These are phyloP conservation scores for Lentithecium fluviatile DNA, from an alignment of 495 filamentous ascomycete genomes.

Conservation along the genomic window DNA sequence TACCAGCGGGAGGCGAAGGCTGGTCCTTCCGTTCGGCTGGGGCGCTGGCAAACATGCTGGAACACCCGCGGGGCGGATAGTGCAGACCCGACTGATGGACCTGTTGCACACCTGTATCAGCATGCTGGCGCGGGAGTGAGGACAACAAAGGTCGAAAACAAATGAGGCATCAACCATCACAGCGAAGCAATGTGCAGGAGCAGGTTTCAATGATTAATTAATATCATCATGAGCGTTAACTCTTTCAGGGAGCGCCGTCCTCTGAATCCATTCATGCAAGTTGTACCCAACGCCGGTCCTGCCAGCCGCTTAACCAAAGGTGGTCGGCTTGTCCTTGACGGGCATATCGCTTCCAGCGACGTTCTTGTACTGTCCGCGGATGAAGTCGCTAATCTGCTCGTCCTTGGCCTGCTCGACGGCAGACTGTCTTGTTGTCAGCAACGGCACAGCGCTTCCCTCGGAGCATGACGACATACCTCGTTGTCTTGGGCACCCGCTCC, in stretches of 20 bases:
- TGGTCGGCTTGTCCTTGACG: slow-evolving; percentile 61
- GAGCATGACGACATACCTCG: slow-evolving; percentile 44
- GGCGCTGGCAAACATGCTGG: slow-evolving; percentile 39
- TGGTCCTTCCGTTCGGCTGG: slow-evolving; percentile 49
- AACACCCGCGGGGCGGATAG: slow-evolving; percentile 5
- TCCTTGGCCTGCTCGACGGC: slow-evolving; percentile 75
- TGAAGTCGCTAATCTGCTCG: slow-evolving; percentile 53
- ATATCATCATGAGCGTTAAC: too few species aligned
- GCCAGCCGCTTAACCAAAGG: slow-evolving; percentile 34
- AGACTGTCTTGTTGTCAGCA: slow-evolving; percentile 35
- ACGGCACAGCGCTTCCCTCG: neutral
- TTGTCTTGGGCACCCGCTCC: slow-evolving; percentile 65
- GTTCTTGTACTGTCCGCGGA: slow-evolving; percentile 62
- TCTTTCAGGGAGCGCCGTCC: too few species aligned
- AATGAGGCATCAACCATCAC: neutral
- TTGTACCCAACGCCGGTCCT: too few species aligned
- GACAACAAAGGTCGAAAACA: neutral
- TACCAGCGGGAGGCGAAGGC: slow-evolving; percentile 35
- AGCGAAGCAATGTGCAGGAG: too few species aligned
- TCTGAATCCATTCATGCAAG: too few species aligned
- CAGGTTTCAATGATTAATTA: too few species aligned
- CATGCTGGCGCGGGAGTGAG: slow-evolving; percentile 1
- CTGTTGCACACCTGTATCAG: slow-evolving; percentile 13
- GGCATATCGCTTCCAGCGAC: slow-evolving; percentile 61
- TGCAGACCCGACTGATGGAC: slow-evolving; percentile 19